Evolutionary conservation across 2,329 filamentous ascomycete genomes (phyloP), one percentile per base, ranked within the genome.

Genomic region (Cordyceps cicadae): DNA sequence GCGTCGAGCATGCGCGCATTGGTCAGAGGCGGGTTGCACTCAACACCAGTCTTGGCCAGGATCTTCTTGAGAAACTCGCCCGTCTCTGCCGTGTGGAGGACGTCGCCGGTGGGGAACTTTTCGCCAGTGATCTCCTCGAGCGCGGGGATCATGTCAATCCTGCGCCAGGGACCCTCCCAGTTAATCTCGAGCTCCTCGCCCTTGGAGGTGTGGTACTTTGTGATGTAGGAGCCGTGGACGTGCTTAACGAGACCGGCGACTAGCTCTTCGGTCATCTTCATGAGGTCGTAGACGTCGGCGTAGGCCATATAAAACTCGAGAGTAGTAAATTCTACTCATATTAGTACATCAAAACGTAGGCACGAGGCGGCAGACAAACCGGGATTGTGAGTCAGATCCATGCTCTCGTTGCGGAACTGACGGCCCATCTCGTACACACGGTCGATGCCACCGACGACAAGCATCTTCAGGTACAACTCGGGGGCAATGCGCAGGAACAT

Each of bases 241-340:
- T 91, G 82, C 83, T 96, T 92, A 71, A 97, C 93, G 6, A 97
- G 82, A 46, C 87, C 85, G 37, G 90, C 92, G 52, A 99, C 88
- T 34, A 99, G 87, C 71, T 97, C 92, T 75, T 99, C 94, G 1
- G 94, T 97, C 70, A 91, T 83, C 63, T 89, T 79, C 69, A 75
- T 75, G 62, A 97, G 80, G 71, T 97, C 94, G 74, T 95, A 89
- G 67, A 96, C 85, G 75, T 96, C 92, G 60, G 88, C 89, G 67
- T 92, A 97, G 3, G 94, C 93, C 84, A 89, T 87, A 77, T 99
- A 99, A 78, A 97, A 97, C 75, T 99, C 94, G 74, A 91, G 90
- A 29, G 91, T 96, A 49, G 94, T 99, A 79, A 99, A 99, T 74
- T 99, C 94, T 45, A 90, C 4, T 15, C 9, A 24, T 3, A 43